A percentile compares a stretch with the other conserved stretches of the same genome.
Evolutionary conservation across 805 yeast genomes (phyloP).

Genomic region (Myxozyma lipomycoides): DNA sequence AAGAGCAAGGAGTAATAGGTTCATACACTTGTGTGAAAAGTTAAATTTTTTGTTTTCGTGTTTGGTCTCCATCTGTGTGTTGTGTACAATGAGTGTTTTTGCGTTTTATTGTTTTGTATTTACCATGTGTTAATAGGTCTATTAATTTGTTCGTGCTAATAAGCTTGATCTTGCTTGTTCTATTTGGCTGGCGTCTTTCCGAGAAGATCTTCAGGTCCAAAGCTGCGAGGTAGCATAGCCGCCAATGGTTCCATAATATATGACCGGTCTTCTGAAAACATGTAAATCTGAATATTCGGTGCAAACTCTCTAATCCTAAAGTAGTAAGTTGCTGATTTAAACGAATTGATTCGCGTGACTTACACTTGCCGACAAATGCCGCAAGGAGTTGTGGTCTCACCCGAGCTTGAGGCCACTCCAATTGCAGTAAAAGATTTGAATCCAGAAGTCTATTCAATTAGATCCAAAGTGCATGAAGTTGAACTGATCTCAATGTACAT

Average conservation of each 20-base stretch:
- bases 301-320: constrained; percentile 60
- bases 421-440: constrained; percentile 49
- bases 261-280: constrained; percentile 59
- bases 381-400: constrained; percentile 71
- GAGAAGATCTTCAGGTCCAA: constrained; percentile 73
- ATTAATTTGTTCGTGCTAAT: no score
- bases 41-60: background rate
- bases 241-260: constrained; percentile 43
- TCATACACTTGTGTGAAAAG: background rate
- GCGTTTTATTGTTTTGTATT: background rate
- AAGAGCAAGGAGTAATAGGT: constrained; percentile 2
- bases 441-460: constrained; percentile 31
- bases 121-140: background rate
- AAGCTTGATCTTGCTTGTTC: background rate
- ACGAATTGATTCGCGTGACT: constrained; percentile 19
- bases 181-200: background rate
- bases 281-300: constrained; percentile 53
- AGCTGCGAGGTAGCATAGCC: constrained; percentile 71
- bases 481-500: constrained; percentile 11
- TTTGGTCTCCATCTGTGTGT: background rate
- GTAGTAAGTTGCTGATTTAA: constrained; percentile 38
- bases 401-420: constrained; percentile 61
- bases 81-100: background rate
- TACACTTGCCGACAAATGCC: constrained; percentile 87
- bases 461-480: background rate